Evolutionary conservation across 164 flowering plant species (phyloP).

Genomic region (Liriodendron chinense): DNA sequence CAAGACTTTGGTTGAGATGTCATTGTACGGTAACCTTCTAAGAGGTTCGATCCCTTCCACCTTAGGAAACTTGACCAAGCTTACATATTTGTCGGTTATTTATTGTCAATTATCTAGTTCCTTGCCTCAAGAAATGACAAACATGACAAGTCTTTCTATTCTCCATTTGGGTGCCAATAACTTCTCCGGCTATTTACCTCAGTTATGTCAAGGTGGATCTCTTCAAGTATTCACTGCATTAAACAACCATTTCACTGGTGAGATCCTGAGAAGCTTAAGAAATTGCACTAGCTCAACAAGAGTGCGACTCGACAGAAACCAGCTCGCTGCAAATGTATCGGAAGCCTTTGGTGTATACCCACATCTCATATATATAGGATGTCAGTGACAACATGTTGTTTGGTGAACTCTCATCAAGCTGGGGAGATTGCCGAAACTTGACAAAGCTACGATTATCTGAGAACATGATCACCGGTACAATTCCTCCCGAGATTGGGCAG

Average conservation of each 20-base stretch:
- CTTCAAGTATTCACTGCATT: not conserved
- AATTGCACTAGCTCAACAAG: not conserved
- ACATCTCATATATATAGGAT: slow-evolving; percentile 15
- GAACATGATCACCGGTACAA: slow-evolving; percentile 18
- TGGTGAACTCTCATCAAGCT: slow-evolving; percentile 28
- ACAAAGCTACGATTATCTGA: slow-evolving; percentile 3
- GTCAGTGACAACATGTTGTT: slow-evolving; percentile 25
- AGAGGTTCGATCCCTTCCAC: not conserved
- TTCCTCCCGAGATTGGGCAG: slow-evolving; percentile 20
- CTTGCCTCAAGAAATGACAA: slow-evolving; percentile 3
- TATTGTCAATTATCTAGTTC: not conserved
- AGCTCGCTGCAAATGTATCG: slow-evolving; percentile 35
- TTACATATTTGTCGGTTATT: no score
- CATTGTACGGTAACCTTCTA: not conserved
- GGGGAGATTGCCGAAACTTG: slow-evolving; percentile 29
- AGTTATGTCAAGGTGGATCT: not conserved
- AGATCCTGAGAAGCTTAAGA: not conserved
- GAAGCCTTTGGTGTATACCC: slow-evolving; percentile 35
- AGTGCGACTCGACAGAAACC: slow-evolving; percentile 48
- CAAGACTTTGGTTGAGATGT: not conserved
- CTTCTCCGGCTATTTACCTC: slow-evolving; percentile 1
- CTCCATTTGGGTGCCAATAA: not conserved
- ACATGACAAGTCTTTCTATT: not conserved
- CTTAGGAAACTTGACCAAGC: not conserved
- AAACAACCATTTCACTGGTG: not conserved